phyloP scores from a whole-genome alignment of 495 filamentous ascomycete species.

The Penicillium soppii region DNA sequence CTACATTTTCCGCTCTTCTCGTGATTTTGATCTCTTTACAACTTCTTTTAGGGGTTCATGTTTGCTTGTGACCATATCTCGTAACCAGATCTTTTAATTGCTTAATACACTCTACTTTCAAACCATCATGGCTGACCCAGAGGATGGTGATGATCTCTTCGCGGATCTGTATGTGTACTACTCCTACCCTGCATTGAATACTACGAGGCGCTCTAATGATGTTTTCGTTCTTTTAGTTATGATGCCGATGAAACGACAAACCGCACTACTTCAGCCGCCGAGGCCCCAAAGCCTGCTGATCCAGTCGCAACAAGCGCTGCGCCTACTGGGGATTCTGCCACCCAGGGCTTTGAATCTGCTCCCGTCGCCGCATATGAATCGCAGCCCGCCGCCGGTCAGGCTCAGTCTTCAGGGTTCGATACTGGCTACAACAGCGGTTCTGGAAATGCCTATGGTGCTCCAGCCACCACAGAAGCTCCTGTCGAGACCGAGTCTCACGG shows the following conservation, averaged over 20 bases:
- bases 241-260: slow-evolving; percentile 73
- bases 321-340: slow-evolving; percentile 19
- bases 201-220: slow-evolving; percentile 10
- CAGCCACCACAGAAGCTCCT: slow-evolving; percentile 27
- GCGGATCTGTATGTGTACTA: slow-evolving; percentile 79
- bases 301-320: slow-evolving; percentile 18
- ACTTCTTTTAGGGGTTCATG: background rate
- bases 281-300: slow-evolving; percentile 31
- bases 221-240: slow-evolving; percentile 57
- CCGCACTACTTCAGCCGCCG: slow-evolving; percentile 35
- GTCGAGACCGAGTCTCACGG: slow-evolving; percentile 40
- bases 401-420: slow-evolving; percentile 46
- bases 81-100: background rate
- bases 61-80: background rate
- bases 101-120: background rate
- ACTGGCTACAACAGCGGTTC: slow-evolving; percentile 62
- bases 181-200: background rate
- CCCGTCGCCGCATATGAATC: slow-evolving; percentile 41
- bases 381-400: slow-evolving; percentile 26
- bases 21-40: background rate
- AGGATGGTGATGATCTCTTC: slow-evolving; percentile 97
- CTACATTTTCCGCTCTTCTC: background rate
- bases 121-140: slow-evolving; percentile 73
- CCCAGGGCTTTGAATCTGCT: slow-evolving; percentile 32
- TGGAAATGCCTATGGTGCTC: slow-evolving; percentile 55